Base-by-base conservation (phyloP, 75 land plant species). In the Azolla pinnata region DNA sequence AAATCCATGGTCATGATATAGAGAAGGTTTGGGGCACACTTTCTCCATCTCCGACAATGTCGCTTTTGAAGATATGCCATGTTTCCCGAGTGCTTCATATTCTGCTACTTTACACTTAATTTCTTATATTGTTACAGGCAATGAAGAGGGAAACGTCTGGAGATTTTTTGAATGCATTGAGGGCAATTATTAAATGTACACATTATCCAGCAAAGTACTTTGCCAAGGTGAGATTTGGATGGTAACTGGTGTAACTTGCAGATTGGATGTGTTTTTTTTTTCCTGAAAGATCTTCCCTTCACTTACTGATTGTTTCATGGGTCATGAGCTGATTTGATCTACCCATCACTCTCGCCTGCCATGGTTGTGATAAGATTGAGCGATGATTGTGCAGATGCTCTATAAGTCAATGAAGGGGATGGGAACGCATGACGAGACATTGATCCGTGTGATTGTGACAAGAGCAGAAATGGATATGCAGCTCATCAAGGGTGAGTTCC, bases 401-500 rank as follows among this genome's bases (percentile, higher is more conserved):
- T 74, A 67, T 60, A 65, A 74, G 32, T 74, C 79, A 54, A 71
- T 83, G 75, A 78, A 78, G 64, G 87, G 91, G 0, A 12, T 78
- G 30, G 87, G 87, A 42, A 86, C 87, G 7, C 56, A 86, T 56
- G 90, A 86, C 40, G 49, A 75, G 17, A 67, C 74, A 4, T 67
- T 86, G 0, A 72, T 79, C 38, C 68, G 90, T 44, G 63, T 81
- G 27, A 64, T 86, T 0, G 80, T 80, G 23, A 83, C 83, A 1
- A 73, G 86, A 63, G 64, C 81, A 17, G 86, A 86, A 58, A 76
- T 83, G 2, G 90, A 86, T 44, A 83, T 83, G 90, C 81, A 86
- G 45, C 74, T 74, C 34, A 75, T 86, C 44, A 86, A 86, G 62
- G 67, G 73, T 18, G 86, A 83, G 50, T 86, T 80, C 58, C 54